These are phyloP conservation scores for Antitrichia curtipendula DNA, from an alignment of 225 moss, liverwort and hornwort genomes.

Conservation along the genomic window DNA sequence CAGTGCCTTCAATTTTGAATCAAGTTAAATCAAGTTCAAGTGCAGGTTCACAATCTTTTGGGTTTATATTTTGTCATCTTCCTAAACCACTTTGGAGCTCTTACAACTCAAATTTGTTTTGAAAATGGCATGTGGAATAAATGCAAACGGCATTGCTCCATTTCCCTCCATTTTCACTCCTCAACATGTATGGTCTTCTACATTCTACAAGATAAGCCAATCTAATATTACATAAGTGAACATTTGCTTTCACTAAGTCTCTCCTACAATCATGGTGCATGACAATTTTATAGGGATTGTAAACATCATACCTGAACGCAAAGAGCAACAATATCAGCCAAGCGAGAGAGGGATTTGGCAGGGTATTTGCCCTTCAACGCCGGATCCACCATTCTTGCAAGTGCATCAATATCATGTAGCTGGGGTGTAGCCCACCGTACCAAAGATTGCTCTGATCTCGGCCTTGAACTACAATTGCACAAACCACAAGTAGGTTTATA, in stretches of 20 bases:
- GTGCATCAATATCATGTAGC: conserved; percentile 65
- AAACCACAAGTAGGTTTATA: background rate
- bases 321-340: conserved; percentile 60
- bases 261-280: background rate
- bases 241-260: background rate
- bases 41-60: too few relatives aligned
- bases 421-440: conserved; percentile 82
- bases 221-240: background rate
- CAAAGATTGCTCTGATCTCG: conserved; percentile 57
- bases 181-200: too few relatives aligned
- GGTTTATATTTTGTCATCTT: background rate
- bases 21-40: background rate
- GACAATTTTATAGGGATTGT: background rate
- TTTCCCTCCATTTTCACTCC: background rate
- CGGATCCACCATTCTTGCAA: conserved; percentile 71
- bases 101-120: background rate
- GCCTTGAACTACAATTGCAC: conserved; percentile 27
- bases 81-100: background rate
- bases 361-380: conserved; percentile 66
- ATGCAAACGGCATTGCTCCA: background rate
- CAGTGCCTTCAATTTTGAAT: too few relatives aligned
- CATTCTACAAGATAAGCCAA: background rate
- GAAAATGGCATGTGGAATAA: background rate
- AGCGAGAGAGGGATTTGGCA: conserved; percentile 65
- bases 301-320: conserved; percentile 50